Base-by-base conservation (phyloP, 2,329 filamentous ascomycete genomes). In the Trichoderma gracile region DNA sequence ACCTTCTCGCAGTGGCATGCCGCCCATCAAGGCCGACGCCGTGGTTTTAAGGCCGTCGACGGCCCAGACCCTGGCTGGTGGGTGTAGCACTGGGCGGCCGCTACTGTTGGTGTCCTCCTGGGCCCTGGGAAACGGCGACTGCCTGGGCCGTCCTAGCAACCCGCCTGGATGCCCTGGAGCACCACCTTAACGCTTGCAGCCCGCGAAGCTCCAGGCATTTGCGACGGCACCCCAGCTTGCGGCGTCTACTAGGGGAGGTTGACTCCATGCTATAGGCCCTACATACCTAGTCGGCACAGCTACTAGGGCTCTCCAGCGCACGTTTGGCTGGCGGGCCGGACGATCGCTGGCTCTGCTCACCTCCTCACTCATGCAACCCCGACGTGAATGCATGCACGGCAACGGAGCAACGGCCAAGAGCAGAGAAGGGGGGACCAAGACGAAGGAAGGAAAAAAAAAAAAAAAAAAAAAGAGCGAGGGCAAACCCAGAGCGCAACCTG, bases 301-400 rank as follows among this genome's bases (percentile, higher is more conserved):
- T 9, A n/a, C 42, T 40, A 23, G 43, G 42, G 60, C 50, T 30
- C 30, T 58, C 60, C 50, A 63, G 30, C 30, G 60, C 52, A 49
- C 52, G 43, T 63, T 63, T 53, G 46, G 45, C 56, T 33, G 27
- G 50, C 60, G 60, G 60, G 60, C 60, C 60, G 60, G 60, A 55
- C 60, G 60, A 63, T 63, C 60, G 23, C 59, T 54, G n/a, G 54
- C 58, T 30, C 30, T 33, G 30, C 30, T 33, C 30, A 33, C 30
- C 30, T 33, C 30, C 30, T 33, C 30, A 10, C 8, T 33, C 30
- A 33, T 33, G 30, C 30, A 33, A 33, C 10, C 30, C 30, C 30
- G 30, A 33, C 30, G 30, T 10, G 30, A 33, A 33, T 9, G 50
- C 50, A 54, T 54, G 50, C 50, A 54, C n/a, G 50, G n/a, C 54